Evolutionary conservation across 1,284 basidiomycete species (phyloP), one percentile per base, ranked within the genome.

Genomic region (Xerocomus nothofagi): DNA sequence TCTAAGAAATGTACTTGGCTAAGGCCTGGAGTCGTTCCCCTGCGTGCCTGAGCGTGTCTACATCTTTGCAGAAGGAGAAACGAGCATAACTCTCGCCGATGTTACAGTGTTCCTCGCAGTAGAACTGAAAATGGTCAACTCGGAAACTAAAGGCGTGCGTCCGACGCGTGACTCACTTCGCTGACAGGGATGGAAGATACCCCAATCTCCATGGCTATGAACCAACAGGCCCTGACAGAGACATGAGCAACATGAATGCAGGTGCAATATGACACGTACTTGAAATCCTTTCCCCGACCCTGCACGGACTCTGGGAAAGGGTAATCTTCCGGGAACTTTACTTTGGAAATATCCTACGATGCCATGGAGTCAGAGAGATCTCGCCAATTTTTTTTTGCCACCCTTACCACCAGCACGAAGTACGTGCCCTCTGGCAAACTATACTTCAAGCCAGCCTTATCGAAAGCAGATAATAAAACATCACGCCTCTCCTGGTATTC

Each of bases 21-120:
- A 98, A 74, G 17, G 73, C 74, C 65, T 87, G 78, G 38, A 98
- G 72, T 20, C 91, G 81, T 62, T 91, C 85, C 27, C 84, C 86
- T 17, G 94, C 94, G 33, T 73, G 74, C 57, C 77, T 81, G 31
- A 98, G 76, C 1, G 91, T 93, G 37, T 91, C 91, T 23, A 84
- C 58, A 61, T 97, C 93, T 66, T 97, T 97, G 78, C 93, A 96
- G 76, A 96, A 97, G 2, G 92, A 87, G 67, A 98, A 94, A 44
- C 94, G 82, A 24, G 82, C 86, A 63, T 86, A 97, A 47, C 77
- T 83, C 69, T 94, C 92, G 31, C 94, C 94, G 49, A 97, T 91
- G 43, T 73, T 70, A 36, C 83, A 79, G 66, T 97, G 92, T 51
- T 91, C 88, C 59, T 85, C 78, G 61, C 88, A 91, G 73, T 96